Percentiles rank a stretch among this genome's conserved stretches.
These are phyloP conservation scores for Coniochaeta prunicola DNA, from an alignment of 2,329 filamentous ascomycete species.

Conservation along the genomic window DNA sequence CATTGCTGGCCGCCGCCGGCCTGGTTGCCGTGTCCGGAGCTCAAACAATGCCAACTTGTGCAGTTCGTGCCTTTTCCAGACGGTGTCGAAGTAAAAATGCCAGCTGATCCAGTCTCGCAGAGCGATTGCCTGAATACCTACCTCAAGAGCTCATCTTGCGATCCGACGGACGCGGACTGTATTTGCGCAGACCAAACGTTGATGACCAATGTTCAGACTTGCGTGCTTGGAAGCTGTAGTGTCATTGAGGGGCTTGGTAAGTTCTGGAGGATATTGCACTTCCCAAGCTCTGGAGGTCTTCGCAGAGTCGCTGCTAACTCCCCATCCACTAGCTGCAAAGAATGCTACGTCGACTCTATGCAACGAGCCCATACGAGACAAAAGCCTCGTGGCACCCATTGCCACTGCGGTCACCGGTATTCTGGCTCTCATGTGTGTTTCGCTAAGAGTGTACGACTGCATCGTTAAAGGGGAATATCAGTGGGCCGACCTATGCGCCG, in stretches of 20 bases:
- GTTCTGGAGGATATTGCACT: no score
- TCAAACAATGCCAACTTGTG: not conserved
- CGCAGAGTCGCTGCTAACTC: not conserved
- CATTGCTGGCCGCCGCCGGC: not conserved
- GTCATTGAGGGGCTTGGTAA: not conserved
- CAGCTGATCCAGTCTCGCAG: not conserved
- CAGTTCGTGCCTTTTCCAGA: not conserved
- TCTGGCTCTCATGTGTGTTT: not conserved
- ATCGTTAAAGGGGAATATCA: not conserved
- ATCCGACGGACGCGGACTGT: not conserved
- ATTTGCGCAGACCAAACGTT: not conserved
- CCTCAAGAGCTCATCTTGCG: not conserved
- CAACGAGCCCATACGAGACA: not conserved
- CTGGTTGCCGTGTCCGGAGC: not conserved
- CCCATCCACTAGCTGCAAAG: not conserved
- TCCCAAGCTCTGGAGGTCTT: no score
- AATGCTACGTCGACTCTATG: not conserved
- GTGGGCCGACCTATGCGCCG: not conserved
- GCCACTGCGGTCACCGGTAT: not conserved
- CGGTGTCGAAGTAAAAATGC: not conserved
- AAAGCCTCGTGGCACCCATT: not conserved
- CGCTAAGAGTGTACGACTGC: not conserved
- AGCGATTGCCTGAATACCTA: not conserved
- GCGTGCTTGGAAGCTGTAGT: not conserved
- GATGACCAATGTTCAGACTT: not conserved